Percentiles rank a stretch among this genome's conserved stretches.
These are phyloP conservation scores for Cynara cardunculus DNA, from an alignment of 129 eudicot species.

Conservation along the genomic window DNA sequence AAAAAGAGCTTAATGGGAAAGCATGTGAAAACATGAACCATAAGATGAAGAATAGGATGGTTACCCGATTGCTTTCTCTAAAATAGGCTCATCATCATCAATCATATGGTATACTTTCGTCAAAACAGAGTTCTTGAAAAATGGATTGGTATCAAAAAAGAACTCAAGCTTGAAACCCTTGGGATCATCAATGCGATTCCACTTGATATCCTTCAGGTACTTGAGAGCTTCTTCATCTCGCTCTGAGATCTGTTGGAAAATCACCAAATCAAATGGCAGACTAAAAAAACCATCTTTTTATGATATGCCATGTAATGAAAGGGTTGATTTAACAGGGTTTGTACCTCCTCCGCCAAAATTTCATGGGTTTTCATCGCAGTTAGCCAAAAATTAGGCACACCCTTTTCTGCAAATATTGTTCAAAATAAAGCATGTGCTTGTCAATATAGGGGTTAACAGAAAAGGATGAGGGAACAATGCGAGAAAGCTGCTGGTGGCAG, in stretches of 20 bases:
- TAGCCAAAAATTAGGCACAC: slow-evolving; percentile 84
- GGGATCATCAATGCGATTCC: slow-evolving; percentile 63
- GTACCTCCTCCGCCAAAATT: slow-evolving; percentile 71
- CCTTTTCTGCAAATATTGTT: slow-evolving; percentile 52
- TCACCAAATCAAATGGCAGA: neutral
- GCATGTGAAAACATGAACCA: neutral
- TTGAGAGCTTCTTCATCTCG: slow-evolving; percentile 85
- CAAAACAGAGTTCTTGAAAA: slow-evolving; percentile 58
- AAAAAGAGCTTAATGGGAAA: neutral
- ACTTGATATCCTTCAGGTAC: slow-evolving; percentile 74
- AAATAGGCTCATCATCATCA: slow-evolving; percentile 84
- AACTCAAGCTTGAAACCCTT: slow-evolving; percentile 93
- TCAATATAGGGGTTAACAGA: neutral
- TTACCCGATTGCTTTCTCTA: slow-evolving; percentile 92
- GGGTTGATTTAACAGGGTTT: slow-evolving; percentile 11
- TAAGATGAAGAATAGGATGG: neutral
- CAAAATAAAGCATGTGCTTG: neutral
- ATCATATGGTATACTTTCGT: slow-evolving; percentile 82
- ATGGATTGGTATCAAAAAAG: slow-evolving; percentile 68
- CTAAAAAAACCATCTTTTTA: neutral
- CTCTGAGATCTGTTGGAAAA: slow-evolving; percentile 53
- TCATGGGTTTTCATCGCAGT: slow-evolving; percentile 76
- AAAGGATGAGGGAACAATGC: neutral
- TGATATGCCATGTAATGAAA: neutral
- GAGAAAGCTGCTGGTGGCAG: neutral